phyloP scores from a whole-genome alignment of 208 protist species.

The Novymonas esmeraldas region DNA sequence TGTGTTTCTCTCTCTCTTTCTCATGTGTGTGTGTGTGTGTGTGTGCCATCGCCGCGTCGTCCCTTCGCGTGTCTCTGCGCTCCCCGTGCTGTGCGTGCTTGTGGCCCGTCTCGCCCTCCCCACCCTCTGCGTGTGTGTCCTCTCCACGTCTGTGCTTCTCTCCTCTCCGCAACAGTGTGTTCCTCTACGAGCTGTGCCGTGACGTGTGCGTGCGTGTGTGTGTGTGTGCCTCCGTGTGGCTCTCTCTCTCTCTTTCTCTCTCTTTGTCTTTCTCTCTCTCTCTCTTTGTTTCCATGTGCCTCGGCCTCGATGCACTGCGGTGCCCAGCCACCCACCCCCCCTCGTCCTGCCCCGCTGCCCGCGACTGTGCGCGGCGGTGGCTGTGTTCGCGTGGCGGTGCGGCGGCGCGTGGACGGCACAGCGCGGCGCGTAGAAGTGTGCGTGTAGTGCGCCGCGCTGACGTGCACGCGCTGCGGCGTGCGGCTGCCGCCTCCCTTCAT shows the following conservation, averaged over 20 bases:
- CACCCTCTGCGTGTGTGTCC: not conserved
- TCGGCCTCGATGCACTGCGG: slow-evolving; percentile 4
- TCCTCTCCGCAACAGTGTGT: not conserved
- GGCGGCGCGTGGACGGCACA: slow-evolving; percentile 4
- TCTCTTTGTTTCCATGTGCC: not conserved
- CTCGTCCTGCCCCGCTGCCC: no score
- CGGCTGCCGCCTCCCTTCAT: not conserved
- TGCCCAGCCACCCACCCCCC: not conserved
- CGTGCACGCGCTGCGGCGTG: not conserved
- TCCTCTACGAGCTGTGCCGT: slow-evolving; percentile 5
- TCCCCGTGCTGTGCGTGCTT: not conserved
- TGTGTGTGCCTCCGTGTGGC: not conserved
- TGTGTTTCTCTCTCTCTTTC: not conserved
- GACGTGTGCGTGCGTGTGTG: not conserved
- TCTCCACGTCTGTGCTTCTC: not conserved
- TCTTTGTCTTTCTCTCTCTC: not conserved
- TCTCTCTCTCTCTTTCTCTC: not conserved
- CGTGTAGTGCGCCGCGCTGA: not conserved
- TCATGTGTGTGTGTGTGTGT: not conserved
- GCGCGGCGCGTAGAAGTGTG: not conserved
- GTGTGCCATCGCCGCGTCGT: not conserved
- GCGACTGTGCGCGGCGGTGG: no score
- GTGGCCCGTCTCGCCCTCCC: not conserved
- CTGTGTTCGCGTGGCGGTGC: slow-evolving; percentile 7
- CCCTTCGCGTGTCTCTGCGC: no score